phyloP scores from a whole-genome alignment of 495 filamentous ascomycete species.

The Darksidea phi region DNA sequence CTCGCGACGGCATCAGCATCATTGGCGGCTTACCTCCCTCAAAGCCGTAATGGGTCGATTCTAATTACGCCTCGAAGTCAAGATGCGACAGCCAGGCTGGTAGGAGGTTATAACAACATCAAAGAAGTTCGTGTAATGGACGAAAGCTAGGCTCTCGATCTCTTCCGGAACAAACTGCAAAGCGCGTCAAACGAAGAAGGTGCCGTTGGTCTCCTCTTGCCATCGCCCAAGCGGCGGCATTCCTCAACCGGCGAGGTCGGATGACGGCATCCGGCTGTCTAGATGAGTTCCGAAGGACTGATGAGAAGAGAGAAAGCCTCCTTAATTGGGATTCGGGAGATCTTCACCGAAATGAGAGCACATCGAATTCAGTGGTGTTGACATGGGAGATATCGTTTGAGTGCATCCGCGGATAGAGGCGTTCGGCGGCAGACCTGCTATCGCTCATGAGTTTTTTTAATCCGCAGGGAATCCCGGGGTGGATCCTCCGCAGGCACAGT shows the following conservation, averaged over 20 bases:
- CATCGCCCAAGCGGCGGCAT: too few relatives aligned
- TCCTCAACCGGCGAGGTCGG: constrained; percentile 9
- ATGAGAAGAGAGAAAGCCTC: constrained; percentile 40
- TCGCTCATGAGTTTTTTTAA: constrained; percentile 37
- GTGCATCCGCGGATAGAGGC: constrained; percentile 39
- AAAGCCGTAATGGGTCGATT: constrained; percentile 18
- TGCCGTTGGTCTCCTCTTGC: constrained; percentile 18
- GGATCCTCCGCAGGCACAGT: too few relatives aligned
- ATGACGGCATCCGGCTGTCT: constrained; percentile 44
- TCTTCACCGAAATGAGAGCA: constrained; percentile 45
- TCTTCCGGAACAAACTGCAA: constrained; percentile 31
- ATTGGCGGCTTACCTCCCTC: constrained; percentile 17
- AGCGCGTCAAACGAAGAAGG: constrained; percentile 13
- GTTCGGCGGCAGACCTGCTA: constrained; percentile 29
- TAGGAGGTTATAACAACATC: constrained; percentile 18
- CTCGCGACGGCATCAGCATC: constrained; percentile 9
- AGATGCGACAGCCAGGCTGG: constrained; percentile 23
- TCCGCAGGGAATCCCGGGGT: constrained; percentile 31
- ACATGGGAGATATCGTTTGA: constrained; percentile 55
- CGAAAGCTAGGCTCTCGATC: constrained; percentile 13
- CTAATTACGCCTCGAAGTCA: constrained; percentile 25
- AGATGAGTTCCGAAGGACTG: constrained; percentile 42
- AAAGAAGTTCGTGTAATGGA: constrained; percentile 13
- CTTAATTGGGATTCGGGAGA: constrained; percentile 42
- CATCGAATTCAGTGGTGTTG: constrained; percentile 40